Evolutionary conservation across 2,329 filamentous ascomycete genomes (phyloP).

Genomic region (Gnomoniopsis sp.): DNA sequence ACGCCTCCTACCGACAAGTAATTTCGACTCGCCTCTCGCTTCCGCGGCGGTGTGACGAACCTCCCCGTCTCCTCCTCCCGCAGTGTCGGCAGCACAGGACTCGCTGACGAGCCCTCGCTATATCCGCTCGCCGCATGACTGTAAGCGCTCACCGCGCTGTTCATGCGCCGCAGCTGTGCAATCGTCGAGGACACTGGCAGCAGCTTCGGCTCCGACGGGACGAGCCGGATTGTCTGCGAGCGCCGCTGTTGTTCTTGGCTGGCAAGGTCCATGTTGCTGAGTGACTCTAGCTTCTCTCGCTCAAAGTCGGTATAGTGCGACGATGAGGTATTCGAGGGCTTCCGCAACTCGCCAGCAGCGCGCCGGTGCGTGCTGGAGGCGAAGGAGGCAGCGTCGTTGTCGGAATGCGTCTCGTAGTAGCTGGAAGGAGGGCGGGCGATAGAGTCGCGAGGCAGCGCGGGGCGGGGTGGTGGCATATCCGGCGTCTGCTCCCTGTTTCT

Average conservation of each 20-base stretch:
- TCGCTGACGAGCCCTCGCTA: slow-evolving; percentile 22
- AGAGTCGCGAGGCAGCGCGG: slow-evolving; percentile 23
- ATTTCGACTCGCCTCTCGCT: slow-evolving; percentile 34
- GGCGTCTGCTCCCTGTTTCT: slow-evolving; percentile 1
- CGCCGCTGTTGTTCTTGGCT: not conserved
- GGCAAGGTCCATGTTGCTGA: slow-evolving; percentile 10
- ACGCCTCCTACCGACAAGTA: slow-evolving; percentile 43
- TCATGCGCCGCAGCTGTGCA: slow-evolving; percentile 54
- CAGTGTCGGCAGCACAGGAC: slow-evolving; percentile 34
- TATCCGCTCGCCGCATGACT: slow-evolving; percentile 37
- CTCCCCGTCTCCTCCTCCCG: slow-evolving; percentile 30
- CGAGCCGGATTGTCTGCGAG: slow-evolving; percentile 4
- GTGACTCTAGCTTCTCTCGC: slow-evolving; percentile 8
- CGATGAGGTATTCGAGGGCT: slow-evolving; percentile 9
- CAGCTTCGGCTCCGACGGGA: slow-evolving; percentile 4
- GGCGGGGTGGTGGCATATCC: slow-evolving; percentile 18
- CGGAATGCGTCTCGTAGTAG: slow-evolving; percentile 28
- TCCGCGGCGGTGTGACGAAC: slow-evolving; percentile 27
- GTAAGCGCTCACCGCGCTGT: slow-evolving; percentile 47
- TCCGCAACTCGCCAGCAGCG: slow-evolving; percentile 15
- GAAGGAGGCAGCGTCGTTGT: not conserved
- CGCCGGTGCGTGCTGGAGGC: not conserved
- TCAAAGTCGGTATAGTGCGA: slow-evolving; percentile 12
- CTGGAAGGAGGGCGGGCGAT: slow-evolving; percentile 21
- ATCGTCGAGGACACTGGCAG: slow-evolving; percentile 39